These are phyloP conservation scores for Hypoxylon lienhwacheense DNA, from an alignment of 495 filamentous ascomycete species.

Conservation along the genomic window DNA sequence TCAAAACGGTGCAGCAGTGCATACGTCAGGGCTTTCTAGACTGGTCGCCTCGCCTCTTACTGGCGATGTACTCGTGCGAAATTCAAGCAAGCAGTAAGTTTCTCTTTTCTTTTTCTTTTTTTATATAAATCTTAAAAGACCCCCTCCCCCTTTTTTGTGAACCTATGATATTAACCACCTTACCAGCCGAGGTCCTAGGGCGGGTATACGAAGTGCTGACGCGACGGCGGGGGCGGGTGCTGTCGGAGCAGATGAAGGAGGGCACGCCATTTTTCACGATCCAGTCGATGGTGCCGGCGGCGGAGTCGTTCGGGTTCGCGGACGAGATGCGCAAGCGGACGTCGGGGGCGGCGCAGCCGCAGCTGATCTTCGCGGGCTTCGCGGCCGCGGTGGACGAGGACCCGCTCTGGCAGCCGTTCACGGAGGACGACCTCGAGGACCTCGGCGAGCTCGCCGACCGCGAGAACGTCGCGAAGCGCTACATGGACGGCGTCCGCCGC, in stretches of 20 bases:
- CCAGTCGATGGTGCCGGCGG: constrained; percentile 79
- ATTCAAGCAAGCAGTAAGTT: constrained; percentile 89
- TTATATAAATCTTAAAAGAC: not conserved
- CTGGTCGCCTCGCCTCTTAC: constrained; percentile 89
- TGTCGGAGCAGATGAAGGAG: constrained; percentile 88
- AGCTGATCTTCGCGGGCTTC: constrained; percentile 90
- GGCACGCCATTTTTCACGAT: constrained; percentile 97
- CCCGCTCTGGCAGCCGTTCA: constrained; percentile 96
- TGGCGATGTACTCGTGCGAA: constrained; percentile 98
- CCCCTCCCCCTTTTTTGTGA: not conserved
- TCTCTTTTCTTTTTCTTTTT: not conserved
- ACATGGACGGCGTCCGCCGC: constrained; percentile 84
- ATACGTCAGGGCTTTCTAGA: constrained; percentile 88
- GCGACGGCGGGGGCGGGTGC: constrained; percentile 83
- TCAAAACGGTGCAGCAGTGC: constrained; percentile 81
- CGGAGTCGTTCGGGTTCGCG: constrained; percentile 92
- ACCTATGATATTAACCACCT: constrained; percentile 11
- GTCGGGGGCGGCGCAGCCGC: constrained; percentile 84
- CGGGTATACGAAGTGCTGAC: constrained; percentile 93
- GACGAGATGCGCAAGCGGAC: constrained; percentile 96
- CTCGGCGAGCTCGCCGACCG: constrained; percentile 87
- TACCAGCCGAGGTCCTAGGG: constrained; percentile 84
- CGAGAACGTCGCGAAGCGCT: constrained; percentile 94
- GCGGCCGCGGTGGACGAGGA: constrained; percentile 82
- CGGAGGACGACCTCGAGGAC: constrained; percentile 96